Evolutionary conservation across 257 asterid species (phyloP).

Genomic region (Nicotiana benthamiana): DNA sequence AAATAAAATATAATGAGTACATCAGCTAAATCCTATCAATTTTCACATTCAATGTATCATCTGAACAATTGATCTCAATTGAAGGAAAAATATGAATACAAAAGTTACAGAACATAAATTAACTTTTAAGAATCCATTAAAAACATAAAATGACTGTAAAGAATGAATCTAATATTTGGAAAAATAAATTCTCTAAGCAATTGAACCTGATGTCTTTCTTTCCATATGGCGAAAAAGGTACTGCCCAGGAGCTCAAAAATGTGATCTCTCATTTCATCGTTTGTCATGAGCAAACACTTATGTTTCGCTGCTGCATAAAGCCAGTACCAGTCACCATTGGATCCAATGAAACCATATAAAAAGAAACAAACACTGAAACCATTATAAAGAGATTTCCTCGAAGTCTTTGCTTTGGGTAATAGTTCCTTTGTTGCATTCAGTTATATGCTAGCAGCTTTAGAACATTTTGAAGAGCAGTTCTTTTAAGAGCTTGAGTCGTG

Average conservation of each 20-base stretch:
- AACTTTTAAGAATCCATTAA: not conserved
- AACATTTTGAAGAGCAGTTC: not conserved
- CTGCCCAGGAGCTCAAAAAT: conserved; percentile 93
- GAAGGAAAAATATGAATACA: not conserved
- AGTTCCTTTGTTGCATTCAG: not conserved
- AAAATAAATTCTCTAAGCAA: not conserved
- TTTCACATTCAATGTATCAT: not conserved
- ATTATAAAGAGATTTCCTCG: not conserved
- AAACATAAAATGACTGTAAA: not conserved
- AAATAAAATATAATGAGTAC: not conserved
- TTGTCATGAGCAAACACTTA: conserved; percentile 82
- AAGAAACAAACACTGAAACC: not conserved
- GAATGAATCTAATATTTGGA: not conserved
- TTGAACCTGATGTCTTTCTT: conserved; percentile 89
- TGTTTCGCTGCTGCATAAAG: conserved; percentile 81
- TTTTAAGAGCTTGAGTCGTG: not conserved
- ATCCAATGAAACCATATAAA: too few species aligned
- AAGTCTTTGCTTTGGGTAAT: not conserved
- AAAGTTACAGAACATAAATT: not conserved
- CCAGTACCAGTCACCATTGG: too few species aligned
- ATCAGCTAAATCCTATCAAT: not conserved
- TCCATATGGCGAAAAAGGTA: conserved; percentile 75
- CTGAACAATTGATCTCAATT: not conserved
- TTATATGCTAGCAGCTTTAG: not conserved
- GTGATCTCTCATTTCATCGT: conserved; percentile 99